Conservation (phyloP, 768 basidiomycete species). For the Lactifluus echinatus region DNA sequence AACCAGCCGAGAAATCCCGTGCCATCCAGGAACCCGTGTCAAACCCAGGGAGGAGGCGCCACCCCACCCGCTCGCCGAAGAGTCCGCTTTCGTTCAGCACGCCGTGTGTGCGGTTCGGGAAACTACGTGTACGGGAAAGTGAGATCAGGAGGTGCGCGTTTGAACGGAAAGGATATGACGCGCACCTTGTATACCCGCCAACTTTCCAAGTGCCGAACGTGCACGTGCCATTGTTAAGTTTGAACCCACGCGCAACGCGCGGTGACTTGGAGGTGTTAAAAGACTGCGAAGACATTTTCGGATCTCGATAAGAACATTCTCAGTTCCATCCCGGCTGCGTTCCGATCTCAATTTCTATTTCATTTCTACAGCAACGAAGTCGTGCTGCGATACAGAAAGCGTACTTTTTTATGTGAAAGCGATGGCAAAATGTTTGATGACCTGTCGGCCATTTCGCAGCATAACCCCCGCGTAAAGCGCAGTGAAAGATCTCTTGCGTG, state of each 20-base stretch:
- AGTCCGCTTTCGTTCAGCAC: conserved; percentile 41
- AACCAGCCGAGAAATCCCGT: conserved; percentile 48
- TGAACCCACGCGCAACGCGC: conserved; percentile 70
- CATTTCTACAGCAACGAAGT: too few relatives aligned
- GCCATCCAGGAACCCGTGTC: conserved; percentile 50
- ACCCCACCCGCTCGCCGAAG: conserved; percentile 37
- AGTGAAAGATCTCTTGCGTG: too few relatives aligned
- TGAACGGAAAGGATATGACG: not conserved
- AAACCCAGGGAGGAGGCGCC: conserved; percentile 50
- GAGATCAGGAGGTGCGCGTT: not conserved
- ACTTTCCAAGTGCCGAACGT: conserved; percentile 36
- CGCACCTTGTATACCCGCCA: conserved; percentile 35
- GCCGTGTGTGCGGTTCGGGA: conserved; percentile 52
- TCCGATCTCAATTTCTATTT: too few relatives aligned
- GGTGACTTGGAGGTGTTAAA: conserved; percentile 66
- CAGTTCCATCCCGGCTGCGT: too few relatives aligned
- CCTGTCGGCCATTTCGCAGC: too few relatives aligned
- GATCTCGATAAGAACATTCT: too few relatives aligned
- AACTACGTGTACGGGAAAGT: conserved; percentile 38
- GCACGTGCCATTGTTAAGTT: conserved; percentile 53
- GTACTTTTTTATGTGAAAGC: too few relatives aligned
- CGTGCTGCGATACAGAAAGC: too few relatives aligned
- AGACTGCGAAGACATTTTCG: too few relatives aligned
- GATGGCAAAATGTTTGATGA: too few relatives aligned
- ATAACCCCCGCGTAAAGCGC: too few relatives aligned